Evolutionary conservation across 306 rosid species (phyloP).

Genomic region (Adenanthera pavonina): DNA sequence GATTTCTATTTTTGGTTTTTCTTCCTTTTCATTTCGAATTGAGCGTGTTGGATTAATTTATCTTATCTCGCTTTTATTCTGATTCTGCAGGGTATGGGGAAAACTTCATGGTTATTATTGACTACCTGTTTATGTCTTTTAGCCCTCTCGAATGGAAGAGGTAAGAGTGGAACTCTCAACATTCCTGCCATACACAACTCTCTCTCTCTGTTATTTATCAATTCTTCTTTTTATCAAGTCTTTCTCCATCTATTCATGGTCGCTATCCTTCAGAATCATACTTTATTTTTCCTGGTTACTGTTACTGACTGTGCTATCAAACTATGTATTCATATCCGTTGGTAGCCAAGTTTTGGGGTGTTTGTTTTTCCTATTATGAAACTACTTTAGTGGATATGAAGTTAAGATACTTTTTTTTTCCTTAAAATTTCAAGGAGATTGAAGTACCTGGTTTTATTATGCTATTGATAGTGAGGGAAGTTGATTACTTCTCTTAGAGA

Average conservation of each 20-base stretch:
- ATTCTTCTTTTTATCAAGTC: conserved; percentile 12
- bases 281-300: background rate
- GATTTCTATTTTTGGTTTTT: background rate
- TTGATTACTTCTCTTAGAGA: background rate
- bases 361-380: background rate
- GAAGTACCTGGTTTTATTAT: background rate
- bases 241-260: conserved; percentile 5
- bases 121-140: conserved; percentile 46
- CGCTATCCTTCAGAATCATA: background rate
- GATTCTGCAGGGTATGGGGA: conserved; percentile 61
- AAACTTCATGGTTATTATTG: conserved; percentile 54
- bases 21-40: background rate
- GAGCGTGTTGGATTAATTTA: conserved; percentile 1
- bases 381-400: background rate
- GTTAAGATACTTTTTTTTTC: background rate
- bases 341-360: background rate
- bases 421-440: background rate
- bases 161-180: conserved; percentile 43
- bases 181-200: background rate
- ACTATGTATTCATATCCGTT: background rate
- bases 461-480: background rate
- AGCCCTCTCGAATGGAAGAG: conserved; percentile 60
- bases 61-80: background rate
- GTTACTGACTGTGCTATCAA: background rate
- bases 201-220: background rate